These are phyloP conservation scores for Bigelowiella natans DNA, from an alignment of 78 protist genomes.

Conservation along the genomic window DNA sequence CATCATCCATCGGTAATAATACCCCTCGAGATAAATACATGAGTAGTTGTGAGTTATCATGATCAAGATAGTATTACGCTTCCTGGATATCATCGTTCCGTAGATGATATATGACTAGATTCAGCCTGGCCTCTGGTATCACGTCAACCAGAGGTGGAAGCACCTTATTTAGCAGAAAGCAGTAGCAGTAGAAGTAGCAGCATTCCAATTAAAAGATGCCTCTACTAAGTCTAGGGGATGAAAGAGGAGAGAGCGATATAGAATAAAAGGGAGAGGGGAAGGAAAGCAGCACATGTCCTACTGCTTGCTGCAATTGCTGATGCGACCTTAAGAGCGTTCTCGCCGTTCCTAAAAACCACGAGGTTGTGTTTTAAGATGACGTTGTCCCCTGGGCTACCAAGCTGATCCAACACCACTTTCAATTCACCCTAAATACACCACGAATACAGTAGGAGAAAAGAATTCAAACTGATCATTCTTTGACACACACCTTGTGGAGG, in stretches of 20 bases:
- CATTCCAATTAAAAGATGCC: too few relatives aligned
- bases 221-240: too few relatives aligned
- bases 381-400: not conserved
- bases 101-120: constrained; percentile 63
- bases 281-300: not conserved
- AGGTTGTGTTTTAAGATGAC: constrained; percentile 48
- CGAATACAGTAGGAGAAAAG: not conserved
- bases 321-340: constrained; percentile 56
- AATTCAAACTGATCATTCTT: too few relatives aligned
- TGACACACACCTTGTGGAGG: too few relatives aligned
- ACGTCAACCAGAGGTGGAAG: constrained; percentile 57
- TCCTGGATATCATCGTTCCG: constrained; percentile 45
- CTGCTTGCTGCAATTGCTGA: not conserved
- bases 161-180: constrained; percentile 10
- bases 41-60: too few relatives aligned
- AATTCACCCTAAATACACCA: not conserved
- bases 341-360: constrained; percentile 69
- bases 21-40: too few relatives aligned
- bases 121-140: constrained; percentile 70
- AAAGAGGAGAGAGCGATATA: too few relatives aligned
- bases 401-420: not conserved
- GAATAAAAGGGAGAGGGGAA: too few relatives aligned
- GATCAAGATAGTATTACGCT: constrained; percentile 45
- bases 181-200: not conserved
- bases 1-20: too few relatives aligned